Evolutionary conservation across 257 asterid genomes (phyloP).

Genomic region (Solanum medicagineum): DNA sequence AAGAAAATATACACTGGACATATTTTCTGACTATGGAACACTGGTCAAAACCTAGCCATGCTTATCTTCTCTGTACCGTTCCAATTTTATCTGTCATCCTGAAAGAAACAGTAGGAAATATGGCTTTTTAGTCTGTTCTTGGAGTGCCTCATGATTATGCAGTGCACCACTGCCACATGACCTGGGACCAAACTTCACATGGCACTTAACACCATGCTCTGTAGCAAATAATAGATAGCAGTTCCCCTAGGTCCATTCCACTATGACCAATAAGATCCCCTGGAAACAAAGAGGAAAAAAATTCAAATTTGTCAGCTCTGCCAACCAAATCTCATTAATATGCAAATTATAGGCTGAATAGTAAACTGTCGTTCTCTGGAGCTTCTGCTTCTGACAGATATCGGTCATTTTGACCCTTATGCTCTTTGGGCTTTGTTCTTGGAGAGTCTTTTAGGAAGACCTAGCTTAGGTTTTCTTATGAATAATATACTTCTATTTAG

Average conservation of each 20-base stretch:
- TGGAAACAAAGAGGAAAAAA: neutral
- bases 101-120: neutral
- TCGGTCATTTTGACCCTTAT: neutral
- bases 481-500: neutral
- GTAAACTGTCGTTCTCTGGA: neutral
- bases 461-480: neutral
- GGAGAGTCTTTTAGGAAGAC: neutral
- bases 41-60: neutral
- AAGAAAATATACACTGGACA: neutral
- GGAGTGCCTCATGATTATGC: neutral
- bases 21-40: neutral
- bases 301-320: neutral
- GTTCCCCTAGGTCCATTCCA: neutral
- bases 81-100: neutral
- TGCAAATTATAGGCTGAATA: neutral
- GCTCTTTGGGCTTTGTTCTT: neutral
- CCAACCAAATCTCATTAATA: neutral
- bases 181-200: neutral
- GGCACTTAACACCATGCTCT: neutral
- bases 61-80: neutral
- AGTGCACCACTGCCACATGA: neutral
- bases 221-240: neutral
- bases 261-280: neutral
- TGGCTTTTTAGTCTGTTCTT: neutral
- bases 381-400: neutral